Conservation (phyloP, 495 filamentous ascomycete species). For the Cenococcum geophilum region DNA sequence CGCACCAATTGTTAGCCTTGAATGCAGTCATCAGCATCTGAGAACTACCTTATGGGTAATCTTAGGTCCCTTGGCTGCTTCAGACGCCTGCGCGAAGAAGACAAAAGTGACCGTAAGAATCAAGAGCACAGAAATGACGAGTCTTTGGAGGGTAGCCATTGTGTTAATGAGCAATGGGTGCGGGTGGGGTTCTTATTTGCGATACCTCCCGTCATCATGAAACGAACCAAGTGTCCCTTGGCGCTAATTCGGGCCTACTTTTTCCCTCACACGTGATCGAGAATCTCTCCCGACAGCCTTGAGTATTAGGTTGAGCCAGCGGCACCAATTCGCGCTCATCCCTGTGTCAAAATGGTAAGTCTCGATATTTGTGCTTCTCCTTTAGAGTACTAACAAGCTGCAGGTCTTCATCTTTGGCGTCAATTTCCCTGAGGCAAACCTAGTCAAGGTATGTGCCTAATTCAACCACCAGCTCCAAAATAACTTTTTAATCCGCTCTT, state of each 20-base stretch:
- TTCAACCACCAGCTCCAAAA: neutral
- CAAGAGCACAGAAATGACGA: constrained; percentile 63
- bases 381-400: constrained; percentile 12
- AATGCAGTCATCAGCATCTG: constrained; percentile 9
- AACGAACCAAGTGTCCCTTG: constrained; percentile 2
- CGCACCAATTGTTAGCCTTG: constrained; percentile 20
- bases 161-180: constrained; percentile 23
- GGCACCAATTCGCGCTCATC: neutral
- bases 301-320: neutral
- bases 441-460: constrained; percentile 26
- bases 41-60: constrained; percentile 78
- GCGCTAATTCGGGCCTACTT: neutral
- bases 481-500: constrained; percentile 6
- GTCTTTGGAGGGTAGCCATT: constrained; percentile 49
- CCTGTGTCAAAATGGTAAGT: constrained; percentile 36
- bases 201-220: neutral
- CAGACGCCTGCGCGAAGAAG: constrained; percentile 62
- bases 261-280: neutral
- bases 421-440: constrained; percentile 73
- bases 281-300: neutral
- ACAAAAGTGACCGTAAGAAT: constrained; percentile 66
- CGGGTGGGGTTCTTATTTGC: constrained; percentile 9
- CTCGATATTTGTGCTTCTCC: constrained; percentile 4
- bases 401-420: constrained; percentile 80
- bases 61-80: constrained; percentile 84